Percentiles rank a stretch among this genome's conserved stretches.
phyloP scores from a whole-genome alignment of 352 stramenopile genomes.

The Phytophthora litchii region DNA sequence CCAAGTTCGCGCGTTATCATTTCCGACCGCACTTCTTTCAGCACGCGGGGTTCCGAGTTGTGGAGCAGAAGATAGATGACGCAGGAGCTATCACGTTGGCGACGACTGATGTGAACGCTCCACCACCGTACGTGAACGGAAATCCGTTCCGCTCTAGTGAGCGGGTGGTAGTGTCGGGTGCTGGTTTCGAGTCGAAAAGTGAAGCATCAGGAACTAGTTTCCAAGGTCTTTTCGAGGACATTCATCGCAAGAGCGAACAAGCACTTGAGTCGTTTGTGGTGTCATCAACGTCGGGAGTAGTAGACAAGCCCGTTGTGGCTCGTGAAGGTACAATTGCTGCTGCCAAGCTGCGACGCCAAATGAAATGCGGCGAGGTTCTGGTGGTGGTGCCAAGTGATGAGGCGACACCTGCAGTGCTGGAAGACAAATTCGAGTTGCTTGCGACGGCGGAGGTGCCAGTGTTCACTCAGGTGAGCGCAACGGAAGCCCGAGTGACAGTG shows the following conservation, averaged over 20 bases:
- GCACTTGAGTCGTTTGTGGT: slow-evolving; percentile 61
- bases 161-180: slow-evolving; percentile 38
- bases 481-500: slow-evolving; percentile 52
- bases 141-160: slow-evolving; percentile 70
- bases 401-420: slow-evolving; percentile 36
- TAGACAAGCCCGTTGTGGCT: slow-evolving; percentile 30
- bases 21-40: slow-evolving; percentile 98
- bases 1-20: slow-evolving; percentile 95
- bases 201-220: slow-evolving; percentile 22
- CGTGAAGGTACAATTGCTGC: slow-evolving; percentile 51
- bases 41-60: slow-evolving; percentile 95
- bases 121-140: slow-evolving; percentile 62
- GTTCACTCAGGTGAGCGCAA: slow-evolving; percentile 54
- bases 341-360: slow-evolving; percentile 55
- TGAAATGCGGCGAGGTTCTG: slow-evolving; percentile 57
- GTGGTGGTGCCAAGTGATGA: slow-evolving; percentile 56
- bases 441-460: slow-evolving; percentile 53
- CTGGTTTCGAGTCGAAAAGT: background rate
- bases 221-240: slow-evolving; percentile 55
- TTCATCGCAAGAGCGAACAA: slow-evolving; percentile 64
- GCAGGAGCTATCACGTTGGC: slow-evolving; percentile 59
- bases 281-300: slow-evolving; percentile 35
- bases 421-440: slow-evolving; percentile 51
- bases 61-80: slow-evolving; percentile 83
- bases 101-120: slow-evolving; percentile 76